phyloP scores from a whole-genome alignment of 257 asterid genomes.

The Solanum paucissectum region DNA sequence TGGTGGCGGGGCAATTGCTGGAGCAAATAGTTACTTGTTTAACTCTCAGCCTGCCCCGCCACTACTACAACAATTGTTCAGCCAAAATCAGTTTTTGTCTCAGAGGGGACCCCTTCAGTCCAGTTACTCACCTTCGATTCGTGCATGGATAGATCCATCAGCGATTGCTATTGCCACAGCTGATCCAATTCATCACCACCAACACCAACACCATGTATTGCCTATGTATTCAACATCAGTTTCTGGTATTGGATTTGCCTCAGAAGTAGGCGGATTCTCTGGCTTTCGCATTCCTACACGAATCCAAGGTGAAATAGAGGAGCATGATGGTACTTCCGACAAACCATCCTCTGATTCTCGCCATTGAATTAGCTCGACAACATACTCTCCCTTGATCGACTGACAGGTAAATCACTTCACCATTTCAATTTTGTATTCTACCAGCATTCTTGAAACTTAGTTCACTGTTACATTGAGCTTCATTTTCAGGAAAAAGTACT shows the following conservation, averaged over 20 bases:
- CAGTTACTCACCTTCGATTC: slow-evolving; percentile 93
- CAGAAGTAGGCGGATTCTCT: slow-evolving; percentile 66
- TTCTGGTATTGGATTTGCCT: slow-evolving; percentile 50
- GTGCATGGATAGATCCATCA: slow-evolving; percentile 91
- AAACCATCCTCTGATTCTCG: slow-evolving; percentile 96
- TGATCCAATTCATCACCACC: slow-evolving; percentile 40
- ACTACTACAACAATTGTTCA: slow-evolving; percentile 48
- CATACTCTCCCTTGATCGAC: slow-evolving; percentile 3
- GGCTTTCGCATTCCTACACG: slow-evolving; percentile 86
- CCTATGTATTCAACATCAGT: slow-evolving; percentile 42
- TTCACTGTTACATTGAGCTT: slow-evolving; percentile 7
- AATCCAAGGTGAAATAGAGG: slow-evolving; percentile 97
- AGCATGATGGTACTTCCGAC: slow-evolving; percentile 87
- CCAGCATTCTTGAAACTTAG: not conserved
- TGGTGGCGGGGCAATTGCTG: slow-evolving; percentile 14
- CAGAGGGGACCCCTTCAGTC: slow-evolving; percentile 99
- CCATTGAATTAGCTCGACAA: slow-evolving; percentile 42
- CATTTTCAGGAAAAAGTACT: slow-evolving; percentile 16
- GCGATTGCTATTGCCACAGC: slow-evolving; percentile 30
- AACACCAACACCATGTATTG: slow-evolving; percentile 28
- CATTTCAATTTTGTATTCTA: not conserved
- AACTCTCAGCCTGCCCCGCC: slow-evolving; percentile 50
- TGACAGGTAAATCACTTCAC: slow-evolving; percentile 20
- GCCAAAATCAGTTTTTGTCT: slow-evolving; percentile 52
- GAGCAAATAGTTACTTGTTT: slow-evolving; percentile 31